Evolutionary conservation across 208 protist species (phyloP), one percentile per base, ranked within the genome.

Genomic region (Acanthamoeba castellanii): DNA sequence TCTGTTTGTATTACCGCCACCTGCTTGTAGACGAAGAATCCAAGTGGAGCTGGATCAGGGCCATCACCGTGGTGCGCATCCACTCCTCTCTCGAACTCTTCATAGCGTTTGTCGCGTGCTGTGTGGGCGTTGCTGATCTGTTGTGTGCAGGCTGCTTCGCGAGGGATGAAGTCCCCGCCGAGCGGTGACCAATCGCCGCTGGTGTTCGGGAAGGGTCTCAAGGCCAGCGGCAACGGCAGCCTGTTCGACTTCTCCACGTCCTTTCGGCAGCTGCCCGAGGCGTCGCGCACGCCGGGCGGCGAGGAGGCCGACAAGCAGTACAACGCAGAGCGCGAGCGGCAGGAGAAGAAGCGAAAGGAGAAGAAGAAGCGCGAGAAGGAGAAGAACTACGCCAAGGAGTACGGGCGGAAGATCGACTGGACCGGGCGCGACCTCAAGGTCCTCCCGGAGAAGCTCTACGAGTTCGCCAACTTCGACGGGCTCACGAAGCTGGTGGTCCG

Each of bases 401-500:
- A 37, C 22, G 74, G 74, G 18, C 9, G 74, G 8, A 84, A 84
- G 74, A 84, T 84, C 74, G 74, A 84, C 74, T 84, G 74, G 74
- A 52, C 74, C 18, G 34, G 74, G 8, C 74, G 74, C 37, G 74
- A 84, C 22, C n/a, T 84, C n/a, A 42, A 25, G 37, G n/a, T 30
- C 22, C 74, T 84, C 9, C 74, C 74, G 34, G 74, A 84, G 74
- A 84, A 84, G 42, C 74, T 84, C 74, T 84, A 37, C 74, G 74
- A 84, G 42, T 84, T 84, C 37, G n/a, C 37, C 2, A 84, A 84
- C 42, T 84, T 84, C 42, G 74, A 84, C 42, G 74, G 74, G 13
- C 74, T 84, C 20, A 84, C 74, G 27, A 84, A 50, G 37, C 74
- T 84, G n/a, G 30, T 84, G n/a, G 34, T 84, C 22, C 74, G 74